Evolutionary conservation across 352 stramenopile species (phyloP), one percentile per base, ranked within the genome.

Genomic region (Phytophthora niederhauseri): DNA sequence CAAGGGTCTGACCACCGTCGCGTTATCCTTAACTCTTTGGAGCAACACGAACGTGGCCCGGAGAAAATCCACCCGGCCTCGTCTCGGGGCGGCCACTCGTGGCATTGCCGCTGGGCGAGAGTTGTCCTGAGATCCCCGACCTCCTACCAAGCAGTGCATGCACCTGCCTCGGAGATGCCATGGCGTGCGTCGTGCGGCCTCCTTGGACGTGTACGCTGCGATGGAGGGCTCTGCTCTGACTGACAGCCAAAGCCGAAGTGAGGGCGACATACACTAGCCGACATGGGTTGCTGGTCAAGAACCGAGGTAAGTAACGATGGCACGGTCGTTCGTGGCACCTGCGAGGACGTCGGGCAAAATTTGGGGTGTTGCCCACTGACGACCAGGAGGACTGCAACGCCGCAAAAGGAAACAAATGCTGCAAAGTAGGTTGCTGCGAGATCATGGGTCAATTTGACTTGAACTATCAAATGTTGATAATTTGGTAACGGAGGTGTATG

Each of bases 331-430:
- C 54, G 45, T 66, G 38, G 38, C 62, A 69, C 63, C 46, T 60
- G 55, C 63, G 12, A 15, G 43, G 19, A 61, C 43, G 38, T 46
- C 22, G 31, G n/a, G 43, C 61, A 71, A 71, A 71, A 58, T 71
- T 71, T 71, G 52, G 50, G 56, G 59, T 26, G 24, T 66, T 54
- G 54, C 54, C n/a, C 43, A 19, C 43, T 49, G 43, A 48, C 52
- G 43, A 22, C 5, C 12, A 22, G 17, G n/a, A 8, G 43, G 15
- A 49, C 43, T 49, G 43, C 36, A 45, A 45, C 36, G 15, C 36
- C 36, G 36, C 36, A 45, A 45, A 63, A 69, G 19, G 53, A 31
- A 45, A 56, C 12, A 26, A 52, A 60, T 41, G 46, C 20, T 60
- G 19, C 11, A 49, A 20, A 14, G 20, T 57, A 22, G 41, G 14